Conservation (phyloP, 305 asterid species). For the Ilex paraguariensis region DNA sequence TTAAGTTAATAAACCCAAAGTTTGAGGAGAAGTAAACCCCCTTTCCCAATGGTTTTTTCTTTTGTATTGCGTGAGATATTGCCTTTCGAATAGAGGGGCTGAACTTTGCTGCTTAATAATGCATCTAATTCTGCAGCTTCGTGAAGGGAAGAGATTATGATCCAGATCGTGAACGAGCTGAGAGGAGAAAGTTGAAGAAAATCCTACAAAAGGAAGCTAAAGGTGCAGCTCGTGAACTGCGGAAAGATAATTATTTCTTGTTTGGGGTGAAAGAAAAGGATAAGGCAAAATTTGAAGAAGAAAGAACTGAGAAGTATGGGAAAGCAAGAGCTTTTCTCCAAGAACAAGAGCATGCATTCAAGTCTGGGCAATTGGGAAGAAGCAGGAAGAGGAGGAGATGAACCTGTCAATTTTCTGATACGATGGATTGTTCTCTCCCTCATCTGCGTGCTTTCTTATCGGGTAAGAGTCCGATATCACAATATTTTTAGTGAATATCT, state of each 20-base stretch:
- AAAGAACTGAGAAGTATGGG: slow-evolving; percentile 66
- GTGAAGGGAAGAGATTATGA: slow-evolving; percentile 95
- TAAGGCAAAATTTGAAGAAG: slow-evolving; percentile 48
- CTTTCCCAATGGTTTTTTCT: not conserved
- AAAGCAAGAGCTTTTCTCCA: slow-evolving; percentile 75
- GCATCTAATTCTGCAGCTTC: slow-evolving; percentile 44
- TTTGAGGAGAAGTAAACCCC: slow-evolving; percentile 69
- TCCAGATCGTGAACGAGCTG: slow-evolving; percentile 89
- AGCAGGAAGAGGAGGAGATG: slow-evolving; percentile 69
- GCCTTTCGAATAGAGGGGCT: not conserved
- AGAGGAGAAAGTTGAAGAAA: slow-evolving; percentile 61
- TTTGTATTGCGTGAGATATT: not conserved
- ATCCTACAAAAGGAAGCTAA: slow-evolving; percentile 54
- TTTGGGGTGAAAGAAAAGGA: slow-evolving; percentile 59
- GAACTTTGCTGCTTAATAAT: slow-evolving; percentile 1
- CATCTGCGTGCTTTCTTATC: too few relatives aligned
- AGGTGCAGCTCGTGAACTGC: slow-evolving; percentile 76
- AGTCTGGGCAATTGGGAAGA: slow-evolving; percentile 89
- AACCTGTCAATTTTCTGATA: slow-evolving; percentile 2
- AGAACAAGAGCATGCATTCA: slow-evolving; percentile 91
- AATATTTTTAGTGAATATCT: too few relatives aligned
- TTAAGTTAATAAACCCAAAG: slow-evolving; percentile 67
- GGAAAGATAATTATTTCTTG: slow-evolving; percentile 79
- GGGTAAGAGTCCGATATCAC: too few relatives aligned
- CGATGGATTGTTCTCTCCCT: too few relatives aligned